Conservation (phyloP, 768 basidiomycete genomes). For the Coprinopsis cinerea region DNA sequence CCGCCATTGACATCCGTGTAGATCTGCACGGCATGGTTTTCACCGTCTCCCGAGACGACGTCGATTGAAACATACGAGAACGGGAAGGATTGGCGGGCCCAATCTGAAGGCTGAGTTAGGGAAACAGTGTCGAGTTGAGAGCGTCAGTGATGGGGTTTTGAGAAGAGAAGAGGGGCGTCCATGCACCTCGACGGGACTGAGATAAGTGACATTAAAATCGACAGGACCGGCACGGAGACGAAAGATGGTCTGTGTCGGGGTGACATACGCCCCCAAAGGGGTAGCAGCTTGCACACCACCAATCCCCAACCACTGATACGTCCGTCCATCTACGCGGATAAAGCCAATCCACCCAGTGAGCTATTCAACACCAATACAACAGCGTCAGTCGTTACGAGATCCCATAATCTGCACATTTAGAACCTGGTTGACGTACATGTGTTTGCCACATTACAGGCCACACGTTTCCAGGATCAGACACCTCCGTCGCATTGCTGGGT, state of each 20-base stretch:
- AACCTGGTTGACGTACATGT: neutral
- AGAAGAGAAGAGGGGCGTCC: conserved; percentile 4
- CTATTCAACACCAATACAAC: conserved; percentile 18
- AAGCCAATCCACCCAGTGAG: conserved; percentile 45
- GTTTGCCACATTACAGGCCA: neutral
- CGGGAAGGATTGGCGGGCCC: conserved; percentile 47
- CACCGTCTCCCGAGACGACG: conserved; percentile 29
- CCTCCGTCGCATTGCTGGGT: neutral
- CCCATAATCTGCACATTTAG: neutral
- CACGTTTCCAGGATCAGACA: neutral
- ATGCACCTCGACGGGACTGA: conserved; percentile 60
- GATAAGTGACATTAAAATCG: conserved; percentile 43
- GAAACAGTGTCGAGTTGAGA: no score
- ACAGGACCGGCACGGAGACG: conserved; percentile 46
- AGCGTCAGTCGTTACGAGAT: neutral
- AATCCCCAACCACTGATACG: conserved; percentile 40
- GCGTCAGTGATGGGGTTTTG: no score
- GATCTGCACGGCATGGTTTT: conserved; percentile 34
- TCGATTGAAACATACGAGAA: conserved; percentile 41
- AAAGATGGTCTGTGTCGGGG: conserved; percentile 49
- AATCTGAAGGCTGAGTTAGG: conserved; percentile 40
- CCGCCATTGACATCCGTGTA: conserved; percentile 43
- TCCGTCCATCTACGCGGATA: conserved; percentile 38
- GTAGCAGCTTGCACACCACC: conserved; percentile 16
- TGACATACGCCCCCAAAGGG: conserved; percentile 26